A percentile compares a stretch with the other conserved stretches of the same genome.
Conservation (phyloP, 2,329 filamentous ascomycete species). For the Zopfia rhizophila region DNA sequence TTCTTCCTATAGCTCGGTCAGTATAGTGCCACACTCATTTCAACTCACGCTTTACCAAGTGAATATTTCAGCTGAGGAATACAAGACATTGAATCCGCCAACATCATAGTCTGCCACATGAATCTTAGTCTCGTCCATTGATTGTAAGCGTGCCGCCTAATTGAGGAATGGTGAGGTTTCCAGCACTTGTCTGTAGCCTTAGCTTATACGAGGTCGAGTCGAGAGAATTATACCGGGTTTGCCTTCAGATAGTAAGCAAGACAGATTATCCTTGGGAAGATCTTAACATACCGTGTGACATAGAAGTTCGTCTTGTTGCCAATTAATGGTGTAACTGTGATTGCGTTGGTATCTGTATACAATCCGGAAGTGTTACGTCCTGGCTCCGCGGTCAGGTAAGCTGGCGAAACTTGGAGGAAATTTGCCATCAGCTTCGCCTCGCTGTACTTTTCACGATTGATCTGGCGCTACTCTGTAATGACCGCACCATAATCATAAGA, state of each 20-base stretch:
- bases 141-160: slow-evolving; percentile 64
- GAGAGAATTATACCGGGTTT: slow-evolving; percentile 69
- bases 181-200: slow-evolving; percentile 65
- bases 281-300: no score
- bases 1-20: slow-evolving; percentile 69
- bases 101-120: slow-evolving; percentile 73
- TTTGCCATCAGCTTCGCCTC: slow-evolving; percentile 79
- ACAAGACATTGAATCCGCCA: slow-evolving; percentile 66
- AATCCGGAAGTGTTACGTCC: slow-evolving; percentile 31
- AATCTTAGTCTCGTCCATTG: slow-evolving; percentile 71
- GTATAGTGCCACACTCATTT: no score
- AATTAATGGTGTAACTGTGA: slow-evolving; percentile 70
- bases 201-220: slow-evolving; percentile 69
- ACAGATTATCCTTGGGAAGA: no score
- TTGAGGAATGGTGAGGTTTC: slow-evolving; percentile 65
- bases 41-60: slow-evolving; percentile 56
- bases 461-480: slow-evolving; percentile 74
- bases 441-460: slow-evolving; percentile 78
- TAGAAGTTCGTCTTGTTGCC: slow-evolving; percentile 68
- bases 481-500: slow-evolving; percentile 69
- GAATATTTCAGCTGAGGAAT: slow-evolving; percentile 74
- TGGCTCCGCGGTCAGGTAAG: slow-evolving; percentile 65
- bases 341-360: slow-evolving; percentile 48
- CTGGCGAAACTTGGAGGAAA: slow-evolving; percentile 75
- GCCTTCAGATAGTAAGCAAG: no score